phyloP scores from a whole-genome alignment of 2,329 filamentous ascomycete genomes.

The Byssothecium circinans region DNA sequence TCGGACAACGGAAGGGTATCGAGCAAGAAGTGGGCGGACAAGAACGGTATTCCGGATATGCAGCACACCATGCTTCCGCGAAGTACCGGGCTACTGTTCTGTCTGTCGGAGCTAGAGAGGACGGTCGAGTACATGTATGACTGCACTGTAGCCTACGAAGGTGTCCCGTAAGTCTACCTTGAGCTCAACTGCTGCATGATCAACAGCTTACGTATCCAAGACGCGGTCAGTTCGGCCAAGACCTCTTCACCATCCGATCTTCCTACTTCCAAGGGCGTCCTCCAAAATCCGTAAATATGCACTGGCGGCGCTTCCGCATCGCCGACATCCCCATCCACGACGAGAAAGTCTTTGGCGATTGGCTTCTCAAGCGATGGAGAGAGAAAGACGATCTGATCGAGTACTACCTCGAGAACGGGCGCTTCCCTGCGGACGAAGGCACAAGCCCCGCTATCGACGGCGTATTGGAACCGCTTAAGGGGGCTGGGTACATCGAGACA shows the following conservation, averaged over 20 bases:
- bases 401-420: constrained; percentile 69
- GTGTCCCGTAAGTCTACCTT: constrained; percentile 72
- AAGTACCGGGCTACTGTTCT: constrained; percentile 79
- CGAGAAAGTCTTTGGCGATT: constrained; percentile 72
- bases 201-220: constrained; percentile 24
- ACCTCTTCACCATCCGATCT: constrained; percentile 80
- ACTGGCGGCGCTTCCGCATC: constrained; percentile 86
- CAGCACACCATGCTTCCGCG: constrained; percentile 75
- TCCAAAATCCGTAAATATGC: constrained; percentile 92
- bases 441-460: constrained; percentile 20
- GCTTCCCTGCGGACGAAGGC: constrained; percentile 71
- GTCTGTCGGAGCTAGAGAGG: constrained; percentile 71
- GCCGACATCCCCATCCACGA: constrained; percentile 78
- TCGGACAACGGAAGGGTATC: constrained; percentile 70
- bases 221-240: constrained; percentile 71
- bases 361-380: constrained; percentile 82
- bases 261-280: constrained; percentile 88
- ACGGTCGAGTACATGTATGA: constrained; percentile 85
- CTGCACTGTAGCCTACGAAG: constrained; percentile 94
- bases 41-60: constrained; percentile 68
- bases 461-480: constrained; percentile 22
- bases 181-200: not conserved
- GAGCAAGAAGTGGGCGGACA: constrained; percentile 75
- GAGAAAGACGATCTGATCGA: constrained; percentile 91
- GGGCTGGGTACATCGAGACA: constrained; percentile 51